Base-by-base conservation (phyloP, 75 land plant species). In the Pinus tabuliformis region DNA sequence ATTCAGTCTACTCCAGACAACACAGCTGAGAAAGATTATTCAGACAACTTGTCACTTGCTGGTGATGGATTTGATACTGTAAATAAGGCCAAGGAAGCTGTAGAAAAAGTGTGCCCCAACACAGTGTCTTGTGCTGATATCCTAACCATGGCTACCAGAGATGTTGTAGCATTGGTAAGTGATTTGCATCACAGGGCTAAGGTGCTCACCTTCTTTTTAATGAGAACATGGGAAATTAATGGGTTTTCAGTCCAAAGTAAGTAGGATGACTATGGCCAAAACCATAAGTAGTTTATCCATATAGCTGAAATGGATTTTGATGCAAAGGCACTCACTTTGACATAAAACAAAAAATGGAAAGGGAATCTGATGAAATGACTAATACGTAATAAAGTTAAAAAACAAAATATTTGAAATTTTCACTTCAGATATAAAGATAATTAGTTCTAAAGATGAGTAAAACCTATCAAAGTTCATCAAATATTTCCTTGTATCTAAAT, bases 51-150 rank as follows among this genome's bases (percentile, higher is more conserved):
- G 36, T 90, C 95, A 1, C 81, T 94, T 20, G 88, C 97, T 61
- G 97, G 97, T 28, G 96, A 94, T 77, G 97, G 91, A 59, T 94
- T 94, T 70, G 97, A 94, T 75, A 91, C 93, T 16, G 93, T 94
- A 45, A 81, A 82, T 63, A 88, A 86, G 85, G 97, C 97, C 70
- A 94, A 94, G 70, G 80, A 83, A 7, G 95, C 93, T 5, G 91
- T 88, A 12, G 97, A 94, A 62, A 59, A 73, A n/a, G 42, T 17
- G 57, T 83, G 84, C 61, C 84, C 82, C 33, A 70, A 71, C 73
- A 60, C 56, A 2, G 84, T 83, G 37, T 83, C 84, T 45, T 83
- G 84, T 21, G 84, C 84, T 14, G 77, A 83, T 59, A 75, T 83
- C 65, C 58, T 83, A 12, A 33, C 84, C 58, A 65, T 83, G 12